A percentile compares a stretch with the other conserved stretches of the same genome.
Evolutionary conservation across 2,329 filamentous ascomycete species (phyloP).

Genomic region (Diaporthe australafricana): DNA sequence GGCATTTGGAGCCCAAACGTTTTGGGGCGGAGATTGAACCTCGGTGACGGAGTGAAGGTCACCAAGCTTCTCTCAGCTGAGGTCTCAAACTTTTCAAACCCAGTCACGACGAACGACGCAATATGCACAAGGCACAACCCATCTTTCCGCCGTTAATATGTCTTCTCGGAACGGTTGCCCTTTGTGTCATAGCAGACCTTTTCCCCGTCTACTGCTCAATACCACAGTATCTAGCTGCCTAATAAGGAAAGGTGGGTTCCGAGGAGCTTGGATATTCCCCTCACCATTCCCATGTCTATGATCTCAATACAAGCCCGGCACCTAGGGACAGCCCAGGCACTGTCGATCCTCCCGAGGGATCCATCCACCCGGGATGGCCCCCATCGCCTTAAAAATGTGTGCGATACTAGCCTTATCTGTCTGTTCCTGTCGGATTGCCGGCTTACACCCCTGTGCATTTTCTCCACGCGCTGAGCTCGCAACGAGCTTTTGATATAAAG

Average conservation of each 20-base stretch:
- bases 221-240: slow-evolving; percentile 1
- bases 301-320: slow-evolving; percentile 15
- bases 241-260: neutral
- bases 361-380: neutral
- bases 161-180: slow-evolving; percentile 12
- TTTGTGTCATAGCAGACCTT: slow-evolving; percentile 3
- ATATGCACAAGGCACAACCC: neutral
- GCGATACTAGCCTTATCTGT: slow-evolving; percentile 8
- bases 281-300: slow-evolving; percentile 23
- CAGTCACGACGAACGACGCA: neutral
- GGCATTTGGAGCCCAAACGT: no score
- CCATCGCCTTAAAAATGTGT: neutral
- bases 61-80: no score
- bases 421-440: neutral
- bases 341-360: slow-evolving; percentile 2
- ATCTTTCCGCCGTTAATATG: no score
- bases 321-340: neutral
- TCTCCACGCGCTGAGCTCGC: neutral
- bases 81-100: neutral
- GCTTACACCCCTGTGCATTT: neutral
- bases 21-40: no score
- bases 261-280: slow-evolving; percentile 1
- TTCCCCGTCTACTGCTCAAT: neutral
- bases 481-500: neutral
- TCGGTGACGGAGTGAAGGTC: no score